Evolutionary conservation across 2,329 filamentous ascomycete species (phyloP).

Genomic region (Penicillium sp.): DNA sequence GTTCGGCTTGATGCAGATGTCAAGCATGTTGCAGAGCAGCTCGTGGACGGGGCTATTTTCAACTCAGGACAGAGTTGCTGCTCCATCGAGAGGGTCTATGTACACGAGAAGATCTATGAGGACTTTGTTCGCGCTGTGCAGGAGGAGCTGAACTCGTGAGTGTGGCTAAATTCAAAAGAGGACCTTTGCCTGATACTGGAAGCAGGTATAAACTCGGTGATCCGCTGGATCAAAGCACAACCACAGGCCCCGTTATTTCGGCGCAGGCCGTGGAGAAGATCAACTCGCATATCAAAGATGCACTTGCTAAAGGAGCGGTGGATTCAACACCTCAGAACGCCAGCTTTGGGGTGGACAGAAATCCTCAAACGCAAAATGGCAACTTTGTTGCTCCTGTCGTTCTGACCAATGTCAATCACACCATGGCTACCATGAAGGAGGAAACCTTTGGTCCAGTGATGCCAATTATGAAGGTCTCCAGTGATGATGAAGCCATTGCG

Average conservation of each 20-base stretch:
- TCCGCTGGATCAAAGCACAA: constrained; percentile 69
- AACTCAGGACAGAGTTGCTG: constrained; percentile 96
- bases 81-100: constrained; percentile 83
- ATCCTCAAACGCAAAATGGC: constrained; percentile 57
- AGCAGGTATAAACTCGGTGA: constrained; percentile 58
- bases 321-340: constrained; percentile 75
- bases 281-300: constrained; percentile 74
- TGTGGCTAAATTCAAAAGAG: neutral
- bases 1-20: constrained; percentile 79
- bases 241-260: constrained; percentile 83
- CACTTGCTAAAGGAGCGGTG: constrained; percentile 74
- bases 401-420: constrained; percentile 72
- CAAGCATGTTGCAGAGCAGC: constrained; percentile 82
- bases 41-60: constrained; percentile 87
- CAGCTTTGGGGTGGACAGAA: constrained; percentile 59
- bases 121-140: constrained; percentile 76
- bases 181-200: neutral
- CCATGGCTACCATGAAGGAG: constrained; percentile 83
- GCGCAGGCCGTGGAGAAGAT: constrained; percentile 72
- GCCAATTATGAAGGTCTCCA: constrained; percentile 77
- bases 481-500: constrained; percentile 73
- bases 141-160: constrained; percentile 66
- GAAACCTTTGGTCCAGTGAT: constrained; percentile 93
- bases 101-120: constrained; percentile 78
- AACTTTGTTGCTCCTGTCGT: constrained; percentile 85